Evolutionary conservation across 2,329 filamentous ascomycete genomes (phyloP).

Genomic region (Diaporthe amygdali): DNA sequence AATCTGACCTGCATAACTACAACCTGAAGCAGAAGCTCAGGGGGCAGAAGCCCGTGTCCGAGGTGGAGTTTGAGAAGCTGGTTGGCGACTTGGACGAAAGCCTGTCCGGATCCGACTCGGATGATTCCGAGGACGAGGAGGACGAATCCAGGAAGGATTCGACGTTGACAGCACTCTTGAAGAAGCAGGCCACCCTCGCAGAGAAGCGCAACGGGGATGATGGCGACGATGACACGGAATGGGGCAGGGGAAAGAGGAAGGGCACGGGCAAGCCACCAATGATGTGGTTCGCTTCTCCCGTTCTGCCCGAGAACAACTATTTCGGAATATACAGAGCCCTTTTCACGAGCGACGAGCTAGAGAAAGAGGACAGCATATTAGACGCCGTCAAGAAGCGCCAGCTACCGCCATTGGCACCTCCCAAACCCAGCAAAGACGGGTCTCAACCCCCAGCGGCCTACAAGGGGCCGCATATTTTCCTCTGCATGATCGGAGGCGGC

Average conservation of each 20-base stretch:
- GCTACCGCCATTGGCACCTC: constrained; percentile 64
- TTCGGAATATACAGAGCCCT: constrained; percentile 87
- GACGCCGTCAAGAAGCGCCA: constrained; percentile 79
- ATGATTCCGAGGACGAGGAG: constrained; percentile 72
- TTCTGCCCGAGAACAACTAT: constrained; percentile 77
- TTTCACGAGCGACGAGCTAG: constrained; percentile 75
- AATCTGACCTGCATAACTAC: constrained; percentile 91
- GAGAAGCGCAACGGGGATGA: constrained; percentile 49
- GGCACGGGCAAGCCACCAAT: constrained; percentile 74
- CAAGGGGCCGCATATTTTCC: constrained; percentile 84
- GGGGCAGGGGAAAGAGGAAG: constrained; percentile 50
- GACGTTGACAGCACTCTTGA: constrained; percentile 77
- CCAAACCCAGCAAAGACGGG: constrained; percentile 63
- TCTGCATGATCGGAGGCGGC: constrained; percentile 98
- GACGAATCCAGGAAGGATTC: constrained; percentile 65
- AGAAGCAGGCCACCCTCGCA: constrained; percentile 79
- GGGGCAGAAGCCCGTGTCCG: constrained; percentile 72
- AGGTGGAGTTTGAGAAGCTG: constrained; percentile 85
- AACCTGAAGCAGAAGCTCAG: constrained; percentile 92
- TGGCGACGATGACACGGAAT: constrained; percentile 49
- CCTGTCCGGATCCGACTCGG: constrained; percentile 83
- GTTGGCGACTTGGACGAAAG: constrained; percentile 89
- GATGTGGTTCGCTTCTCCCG: constrained; percentile 82
- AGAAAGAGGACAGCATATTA: constrained; percentile 64
- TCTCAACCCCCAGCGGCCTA: constrained; percentile 60